Evolutionary conservation across 176 grass and related monocot genomes (phyloP).

Genomic region (Poa pratensis): DNA sequence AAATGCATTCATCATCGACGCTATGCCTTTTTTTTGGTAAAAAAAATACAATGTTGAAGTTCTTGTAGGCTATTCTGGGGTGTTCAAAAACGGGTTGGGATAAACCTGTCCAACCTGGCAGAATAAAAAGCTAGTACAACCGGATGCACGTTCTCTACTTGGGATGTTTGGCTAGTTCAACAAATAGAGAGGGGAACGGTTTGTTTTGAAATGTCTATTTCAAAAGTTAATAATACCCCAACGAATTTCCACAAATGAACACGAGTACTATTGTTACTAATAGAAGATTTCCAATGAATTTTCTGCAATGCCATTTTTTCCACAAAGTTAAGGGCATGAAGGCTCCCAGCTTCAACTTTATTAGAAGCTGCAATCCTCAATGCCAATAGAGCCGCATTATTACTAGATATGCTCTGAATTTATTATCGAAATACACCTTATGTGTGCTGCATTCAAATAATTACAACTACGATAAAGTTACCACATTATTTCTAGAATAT

Average conservation of each 20-base stretch:
- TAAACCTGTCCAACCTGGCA: background rate
- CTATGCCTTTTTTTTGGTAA: background rate
- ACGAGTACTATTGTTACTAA: background rate
- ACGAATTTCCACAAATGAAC: background rate
- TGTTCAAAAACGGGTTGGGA: background rate
- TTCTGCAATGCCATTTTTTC: background rate
- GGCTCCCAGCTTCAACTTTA: too few relatives aligned
- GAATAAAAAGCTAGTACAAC: background rate
- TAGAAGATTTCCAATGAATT: constrained; percentile 3
- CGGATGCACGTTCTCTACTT: background rate
- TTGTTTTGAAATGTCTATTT: background rate
- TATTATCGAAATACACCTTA: background rate
- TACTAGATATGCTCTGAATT: background rate
- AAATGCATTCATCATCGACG: background rate
- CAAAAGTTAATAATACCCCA: background rate
- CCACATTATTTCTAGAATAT: too few relatives aligned
- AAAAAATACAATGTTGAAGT: background rate
- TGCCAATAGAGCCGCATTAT: background rate
- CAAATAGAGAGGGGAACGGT: background rate
- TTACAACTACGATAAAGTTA: too few relatives aligned
- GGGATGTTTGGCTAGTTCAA: background rate
- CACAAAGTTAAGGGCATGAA: background rate
- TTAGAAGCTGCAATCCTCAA: background rate
- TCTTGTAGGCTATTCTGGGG: background rate
- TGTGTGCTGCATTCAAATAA: background rate